These are phyloP conservation scores for Kuraishia hungarica DNA, from an alignment of 805 yeast genomes.

Conservation along the genomic window DNA sequence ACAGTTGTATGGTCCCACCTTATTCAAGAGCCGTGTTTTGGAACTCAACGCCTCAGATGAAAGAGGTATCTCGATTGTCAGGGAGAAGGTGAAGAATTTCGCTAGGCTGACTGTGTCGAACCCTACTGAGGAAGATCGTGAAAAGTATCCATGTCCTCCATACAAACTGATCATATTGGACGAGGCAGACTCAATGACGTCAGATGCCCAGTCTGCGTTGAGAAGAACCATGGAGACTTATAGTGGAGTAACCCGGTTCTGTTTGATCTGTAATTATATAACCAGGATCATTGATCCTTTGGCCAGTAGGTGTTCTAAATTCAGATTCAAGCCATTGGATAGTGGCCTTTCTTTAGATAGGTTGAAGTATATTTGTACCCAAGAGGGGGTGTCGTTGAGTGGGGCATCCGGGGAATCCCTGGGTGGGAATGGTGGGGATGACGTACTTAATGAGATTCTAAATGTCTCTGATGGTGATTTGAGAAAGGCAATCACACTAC, in stretches of 20 bases:
- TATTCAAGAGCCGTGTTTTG: constrained; percentile 62
- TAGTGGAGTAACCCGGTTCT: constrained; percentile 85
- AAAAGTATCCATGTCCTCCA: constrained; percentile 90
- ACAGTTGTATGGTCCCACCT: constrained; percentile 67
- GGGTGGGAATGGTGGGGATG: constrained; percentile 27
- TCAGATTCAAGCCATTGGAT: constrained; percentile 78
- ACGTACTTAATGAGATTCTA: constrained; percentile 54
- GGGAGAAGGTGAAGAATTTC: constrained; percentile 78
- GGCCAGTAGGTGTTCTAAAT: constrained; percentile 94
- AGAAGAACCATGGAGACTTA: constrained; percentile 92
- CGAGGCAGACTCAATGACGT: constrained; percentile 97
- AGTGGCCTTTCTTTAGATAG: constrained; percentile 62
- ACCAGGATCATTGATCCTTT: constrained; percentile 95
- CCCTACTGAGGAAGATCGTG: constrained; percentile 60
- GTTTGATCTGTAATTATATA: constrained; percentile 91
- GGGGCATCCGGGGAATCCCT: no score
- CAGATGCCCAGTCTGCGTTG: constrained; percentile 92
- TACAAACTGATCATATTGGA: constrained; percentile 87
- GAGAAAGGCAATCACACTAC: constrained; percentile 82
- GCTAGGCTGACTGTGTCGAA: constrained; percentile 81
- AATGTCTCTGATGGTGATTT: constrained; percentile 82
- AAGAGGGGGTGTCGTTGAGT: constrained; percentile 44
- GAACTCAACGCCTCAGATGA: constrained; percentile 89
- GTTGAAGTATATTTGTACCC: constrained; percentile 48
- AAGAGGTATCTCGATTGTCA: constrained; percentile 80